A percentile compares a stretch with the other conserved stretches of the same genome.
phyloP scores from a whole-genome alignment of 2,329 filamentous ascomycete species.

The Diaporthe amygdali region DNA sequence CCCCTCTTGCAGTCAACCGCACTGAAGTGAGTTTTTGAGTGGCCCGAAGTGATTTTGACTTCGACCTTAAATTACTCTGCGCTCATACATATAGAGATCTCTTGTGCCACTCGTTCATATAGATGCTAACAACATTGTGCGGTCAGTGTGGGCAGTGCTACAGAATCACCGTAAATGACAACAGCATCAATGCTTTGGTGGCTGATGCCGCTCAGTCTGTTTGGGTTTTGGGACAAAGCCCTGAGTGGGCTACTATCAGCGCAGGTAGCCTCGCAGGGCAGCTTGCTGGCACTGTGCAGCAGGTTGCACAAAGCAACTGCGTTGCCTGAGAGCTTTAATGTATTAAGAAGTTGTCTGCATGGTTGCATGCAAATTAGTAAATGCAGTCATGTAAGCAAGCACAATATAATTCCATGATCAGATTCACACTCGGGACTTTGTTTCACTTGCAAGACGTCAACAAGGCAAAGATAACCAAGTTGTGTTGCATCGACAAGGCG shows the following conservation, averaged over 20 bases:
- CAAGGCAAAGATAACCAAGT: too few species aligned
- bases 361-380: too few species aligned
- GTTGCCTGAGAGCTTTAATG: background rate
- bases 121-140: background rate
- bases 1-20: background rate
- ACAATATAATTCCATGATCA: too few species aligned
- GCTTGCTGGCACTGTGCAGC: background rate
- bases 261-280: background rate
- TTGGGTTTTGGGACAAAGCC: background rate
- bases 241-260: background rate
- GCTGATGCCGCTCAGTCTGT: background rate
- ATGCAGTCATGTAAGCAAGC: too few species aligned
- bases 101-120: too few species aligned
- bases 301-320: background rate
- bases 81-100: too few species aligned
- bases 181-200: background rate
- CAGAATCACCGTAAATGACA: background rate
- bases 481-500: too few species aligned
- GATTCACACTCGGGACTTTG: too few species aligned
- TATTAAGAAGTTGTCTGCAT: too few species aligned
- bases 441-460: too few species aligned
- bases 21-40: background rate
- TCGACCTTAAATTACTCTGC: too few species aligned
- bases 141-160: background rate
- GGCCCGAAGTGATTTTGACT: too few species aligned